These are phyloP conservation scores for Paramyrothecium sp. DNA, from an alignment of 2,329 filamentous ascomycete genomes.

Conservation along the genomic window DNA sequence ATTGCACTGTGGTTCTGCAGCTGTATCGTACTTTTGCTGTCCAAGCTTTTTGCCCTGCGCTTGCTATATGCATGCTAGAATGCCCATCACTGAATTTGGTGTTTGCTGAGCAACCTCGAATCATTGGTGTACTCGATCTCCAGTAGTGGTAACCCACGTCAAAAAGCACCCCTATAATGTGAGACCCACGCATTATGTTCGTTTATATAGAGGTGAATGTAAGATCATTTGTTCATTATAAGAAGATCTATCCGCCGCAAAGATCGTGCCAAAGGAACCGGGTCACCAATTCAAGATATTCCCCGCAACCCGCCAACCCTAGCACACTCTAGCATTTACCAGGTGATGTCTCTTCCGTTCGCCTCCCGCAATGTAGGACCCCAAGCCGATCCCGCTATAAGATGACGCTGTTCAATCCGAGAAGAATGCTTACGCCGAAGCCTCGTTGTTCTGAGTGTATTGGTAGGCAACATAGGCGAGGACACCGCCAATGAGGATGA, in stretches of 20 bases:
- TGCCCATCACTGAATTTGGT: too few species aligned
- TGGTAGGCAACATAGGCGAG: conserved; percentile 81
- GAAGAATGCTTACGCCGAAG: conserved; percentile 11
- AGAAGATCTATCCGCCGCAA: not conserved
- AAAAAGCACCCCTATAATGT: too few species aligned
- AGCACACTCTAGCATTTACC: conserved; percentile 3
- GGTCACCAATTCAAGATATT: not conserved
- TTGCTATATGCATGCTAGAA: too few species aligned
- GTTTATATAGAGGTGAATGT: not conserved
- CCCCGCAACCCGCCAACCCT: not conserved
- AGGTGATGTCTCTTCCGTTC: not conserved
- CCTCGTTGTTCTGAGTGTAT: conserved; percentile 66
- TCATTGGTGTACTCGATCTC: too few species aligned
- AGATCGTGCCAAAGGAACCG: not conserved
- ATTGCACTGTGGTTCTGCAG: too few species aligned
- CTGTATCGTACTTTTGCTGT: too few species aligned
- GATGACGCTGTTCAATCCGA: conserved; percentile 21
- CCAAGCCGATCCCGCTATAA: not conserved
- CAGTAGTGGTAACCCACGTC: too few species aligned
- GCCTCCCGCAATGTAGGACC: too few species aligned
- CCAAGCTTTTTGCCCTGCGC: too few species aligned
- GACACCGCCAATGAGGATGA: conserved; percentile 75
- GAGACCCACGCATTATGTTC: not conserved
- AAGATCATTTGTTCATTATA: not conserved
- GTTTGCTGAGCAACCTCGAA: too few species aligned